Evolutionary conservation across 2,329 filamentous ascomycete genomes (phyloP).

Genomic region (Moelleriella libera): DNA sequence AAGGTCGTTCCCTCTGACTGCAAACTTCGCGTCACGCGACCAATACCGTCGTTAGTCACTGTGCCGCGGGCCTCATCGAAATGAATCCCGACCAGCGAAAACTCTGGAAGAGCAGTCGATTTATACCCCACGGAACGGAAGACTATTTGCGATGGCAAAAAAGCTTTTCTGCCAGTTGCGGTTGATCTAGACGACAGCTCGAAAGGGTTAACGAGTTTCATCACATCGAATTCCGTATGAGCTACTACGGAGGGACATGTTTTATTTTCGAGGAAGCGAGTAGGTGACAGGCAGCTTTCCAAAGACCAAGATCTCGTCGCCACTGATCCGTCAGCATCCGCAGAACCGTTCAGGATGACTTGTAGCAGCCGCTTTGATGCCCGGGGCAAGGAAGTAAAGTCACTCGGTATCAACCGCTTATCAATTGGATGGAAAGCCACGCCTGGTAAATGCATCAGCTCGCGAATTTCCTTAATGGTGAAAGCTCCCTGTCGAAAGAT

Average conservation of each 20-base stretch:
- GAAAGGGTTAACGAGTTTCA: slow-evolving; percentile 38
- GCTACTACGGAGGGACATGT: slow-evolving; percentile 36
- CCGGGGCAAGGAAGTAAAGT: slow-evolving; percentile 57
- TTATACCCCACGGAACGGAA: slow-evolving; percentile 96
- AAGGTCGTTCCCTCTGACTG: slow-evolving; percentile 16
- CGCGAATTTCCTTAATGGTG: slow-evolving; percentile 86
- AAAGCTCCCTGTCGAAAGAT: slow-evolving; percentile 61
- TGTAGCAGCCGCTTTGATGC: slow-evolving; percentile 67
- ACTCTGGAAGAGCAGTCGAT: slow-evolving; percentile 61
- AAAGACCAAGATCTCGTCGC: slow-evolving; percentile 65
- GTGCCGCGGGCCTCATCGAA: slow-evolving; percentile 66
- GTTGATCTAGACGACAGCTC: slow-evolving; percentile 33
- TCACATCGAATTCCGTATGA: slow-evolving; percentile 54
- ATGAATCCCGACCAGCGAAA: slow-evolving; percentile 57
- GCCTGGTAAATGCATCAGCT: slow-evolving; percentile 63
- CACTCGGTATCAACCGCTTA: slow-evolving; percentile 48
- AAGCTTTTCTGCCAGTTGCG: slow-evolving; percentile 32
- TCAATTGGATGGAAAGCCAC: slow-evolving; percentile 62
- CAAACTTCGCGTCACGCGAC: slow-evolving; percentile 42
- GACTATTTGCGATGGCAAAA: slow-evolving; percentile 54
- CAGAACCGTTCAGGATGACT: slow-evolving; percentile 63
- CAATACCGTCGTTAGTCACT: slow-evolving; percentile 69
- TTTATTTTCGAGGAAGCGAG: slow-evolving; percentile 43
- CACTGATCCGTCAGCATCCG: slow-evolving; percentile 24
- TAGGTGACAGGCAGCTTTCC: slow-evolving; percentile 72